Conservation (phyloP, 2,329 filamentous ascomycete species). For the Paraphoma sp. region DNA sequence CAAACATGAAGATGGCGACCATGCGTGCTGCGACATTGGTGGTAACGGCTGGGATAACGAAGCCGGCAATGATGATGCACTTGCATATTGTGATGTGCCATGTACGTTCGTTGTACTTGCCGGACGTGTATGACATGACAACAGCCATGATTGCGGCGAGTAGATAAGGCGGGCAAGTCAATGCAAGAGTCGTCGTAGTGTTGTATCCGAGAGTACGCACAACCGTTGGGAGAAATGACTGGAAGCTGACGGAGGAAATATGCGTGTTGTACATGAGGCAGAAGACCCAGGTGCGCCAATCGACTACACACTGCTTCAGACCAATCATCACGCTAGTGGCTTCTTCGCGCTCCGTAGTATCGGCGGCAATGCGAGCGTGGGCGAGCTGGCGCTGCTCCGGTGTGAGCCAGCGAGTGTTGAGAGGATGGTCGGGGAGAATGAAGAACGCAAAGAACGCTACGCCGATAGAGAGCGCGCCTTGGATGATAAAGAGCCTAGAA, state of each 20-base stretch:
- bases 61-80: conserved; percentile 34
- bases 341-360: background rate
- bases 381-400: background rate
- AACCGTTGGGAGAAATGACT: conserved; percentile 27
- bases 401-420: background rate
- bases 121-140: conserved; percentile 30
- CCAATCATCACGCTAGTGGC: background rate
- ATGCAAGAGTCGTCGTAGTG: conserved; percentile 35
- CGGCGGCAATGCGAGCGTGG: background rate
- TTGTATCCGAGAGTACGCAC: conserved; percentile 39
- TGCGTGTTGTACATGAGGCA: conserved; percentile 8
- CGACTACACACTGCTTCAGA: background rate
- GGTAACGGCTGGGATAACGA: conserved; percentile 34
- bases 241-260: conserved; percentile 1
- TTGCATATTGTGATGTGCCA: conserved; percentile 41
- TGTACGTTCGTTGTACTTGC: conserved; percentile 35
- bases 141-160: conserved; percentile 35
- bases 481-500: conserved; percentile 34
- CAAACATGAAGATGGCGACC: conserved; percentile 40
- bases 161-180: conserved; percentile 40
- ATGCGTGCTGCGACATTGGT: conserved; percentile 38
- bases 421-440: background rate
- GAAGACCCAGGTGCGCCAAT: conserved; percentile 8
- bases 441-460: conserved; percentile 3
- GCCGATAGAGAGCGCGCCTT: conserved; percentile 1